A percentile compares a stretch with the other conserved stretches of the same genome.
Evolutionary conservation across 768 basidiomycete genomes (phyloP).

Genomic region (Cyclocybe cylindracea): DNA sequence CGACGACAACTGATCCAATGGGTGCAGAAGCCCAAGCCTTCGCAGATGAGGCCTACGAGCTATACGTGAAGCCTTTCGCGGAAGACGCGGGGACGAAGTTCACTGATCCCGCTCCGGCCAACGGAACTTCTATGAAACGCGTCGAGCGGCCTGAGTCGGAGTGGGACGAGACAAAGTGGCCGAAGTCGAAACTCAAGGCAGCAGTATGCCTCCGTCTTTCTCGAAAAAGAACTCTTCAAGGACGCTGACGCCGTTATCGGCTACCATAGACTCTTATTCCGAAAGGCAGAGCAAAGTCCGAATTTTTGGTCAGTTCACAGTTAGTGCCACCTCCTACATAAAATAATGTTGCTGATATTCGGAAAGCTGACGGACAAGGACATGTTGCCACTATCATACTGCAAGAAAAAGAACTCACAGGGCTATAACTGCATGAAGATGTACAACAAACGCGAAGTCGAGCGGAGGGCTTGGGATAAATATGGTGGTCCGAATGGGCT

Average conservation of each 20-base stretch:
- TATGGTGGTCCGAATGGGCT: constrained; percentile 12
- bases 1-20: too few species aligned
- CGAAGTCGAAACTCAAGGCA: background rate
- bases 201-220: background rate
- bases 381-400: constrained; percentile 7
- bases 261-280: background rate
- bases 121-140: background rate
- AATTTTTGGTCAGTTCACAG: background rate
- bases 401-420: background rate
- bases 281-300: constrained; percentile 6
- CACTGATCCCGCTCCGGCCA: constrained; percentile 1
- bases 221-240: too few species aligned
- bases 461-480: constrained; percentile 22
- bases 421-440: constrained; percentile 9
- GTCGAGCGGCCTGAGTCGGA: constrained; percentile 6
- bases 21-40: too few species aligned
- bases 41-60: background rate
- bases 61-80: background rate
- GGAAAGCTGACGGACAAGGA: constrained; percentile 5
- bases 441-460: constrained; percentile 23
- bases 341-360: background rate
- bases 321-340: background rate
- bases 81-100: background rate
- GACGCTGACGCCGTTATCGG: background rate
- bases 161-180: constrained; percentile 6